Evolutionary conservation across 208 protist genomes (phyloP).

Genomic region (Trypanosoma avium): DNA sequence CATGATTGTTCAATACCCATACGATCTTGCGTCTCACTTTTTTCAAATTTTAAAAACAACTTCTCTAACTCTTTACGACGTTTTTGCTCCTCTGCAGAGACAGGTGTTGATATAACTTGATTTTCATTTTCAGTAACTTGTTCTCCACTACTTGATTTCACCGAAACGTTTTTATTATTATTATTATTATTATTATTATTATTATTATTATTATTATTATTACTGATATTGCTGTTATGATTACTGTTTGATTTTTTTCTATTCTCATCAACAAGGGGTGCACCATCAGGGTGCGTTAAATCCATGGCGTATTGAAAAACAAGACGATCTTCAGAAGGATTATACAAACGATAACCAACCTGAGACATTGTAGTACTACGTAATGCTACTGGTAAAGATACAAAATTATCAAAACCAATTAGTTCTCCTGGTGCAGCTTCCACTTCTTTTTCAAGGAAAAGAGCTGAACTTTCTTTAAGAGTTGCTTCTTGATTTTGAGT

Average conservation of each 20-base stretch:
- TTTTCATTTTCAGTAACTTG: conserved; percentile 8
- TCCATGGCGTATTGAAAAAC: conserved; percentile 72
- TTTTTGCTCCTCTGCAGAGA: conserved; percentile 24
- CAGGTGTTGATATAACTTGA: not conserved
- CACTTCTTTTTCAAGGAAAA: conserved; percentile 59
- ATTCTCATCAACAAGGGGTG: conserved; percentile 26
- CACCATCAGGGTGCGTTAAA: conserved; percentile 35
- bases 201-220: not conserved
- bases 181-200: not conserved
- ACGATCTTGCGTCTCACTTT: conserved; percentile 28
- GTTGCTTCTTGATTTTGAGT: conserved; percentile 6
- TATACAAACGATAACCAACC: conserved; percentile 75
- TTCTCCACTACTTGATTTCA: conserved; percentile 9
- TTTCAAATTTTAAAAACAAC: conserved; percentile 25
- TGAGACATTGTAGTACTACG: conserved; percentile 42
- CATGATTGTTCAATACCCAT: conserved; percentile 20
- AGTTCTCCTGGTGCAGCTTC: conserved; percentile 54
- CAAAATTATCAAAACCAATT: conserved; percentile 62
- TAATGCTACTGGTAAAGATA: conserved; percentile 44
- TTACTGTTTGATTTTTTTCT: conserved; percentile 18
- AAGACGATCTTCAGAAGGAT: conserved; percentile 56
- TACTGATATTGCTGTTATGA: conserved; percentile 22
- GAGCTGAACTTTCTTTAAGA: conserved; percentile 34
- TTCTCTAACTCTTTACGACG: conserved; percentile 24
- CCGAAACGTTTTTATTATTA: conserved; percentile 4